Conservation (phyloP, 768 basidiomycete species). For the Amanita rubescens region DNA sequence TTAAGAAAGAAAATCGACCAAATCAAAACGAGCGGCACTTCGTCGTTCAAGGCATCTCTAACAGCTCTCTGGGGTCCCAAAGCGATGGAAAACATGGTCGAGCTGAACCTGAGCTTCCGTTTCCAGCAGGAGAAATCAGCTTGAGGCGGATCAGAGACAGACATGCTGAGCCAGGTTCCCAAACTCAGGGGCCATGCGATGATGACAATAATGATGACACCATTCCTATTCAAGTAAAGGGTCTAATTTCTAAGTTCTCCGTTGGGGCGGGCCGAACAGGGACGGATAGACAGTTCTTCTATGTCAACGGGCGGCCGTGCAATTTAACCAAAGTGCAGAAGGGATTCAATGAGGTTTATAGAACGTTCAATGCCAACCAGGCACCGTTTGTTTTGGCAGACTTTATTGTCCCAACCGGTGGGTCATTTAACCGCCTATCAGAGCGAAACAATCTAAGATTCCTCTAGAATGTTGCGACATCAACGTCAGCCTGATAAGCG, state of each 20-base stretch:
- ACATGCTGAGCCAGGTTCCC: background rate
- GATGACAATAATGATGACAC: constrained; percentile 15
- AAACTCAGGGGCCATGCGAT: background rate
- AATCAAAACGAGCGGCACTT: constrained; percentile 64
- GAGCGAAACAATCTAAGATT: background rate
- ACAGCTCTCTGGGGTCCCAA: constrained; percentile 82
- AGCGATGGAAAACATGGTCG: constrained; percentile 64
- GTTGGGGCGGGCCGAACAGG: constrained; percentile 69
- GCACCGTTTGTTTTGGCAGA: constrained; percentile 80
- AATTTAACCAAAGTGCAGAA: constrained; percentile 76
- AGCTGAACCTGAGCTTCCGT: constrained; percentile 62
- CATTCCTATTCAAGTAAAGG: constrained; percentile 52
- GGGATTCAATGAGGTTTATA: constrained; percentile 89
- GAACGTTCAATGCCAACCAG: constrained; percentile 66
- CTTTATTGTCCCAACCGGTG: constrained; percentile 75
- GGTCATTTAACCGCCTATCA: constrained; percentile 15
- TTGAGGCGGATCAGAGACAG: constrained; percentile 30
- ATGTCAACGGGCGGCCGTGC: constrained; percentile 87
- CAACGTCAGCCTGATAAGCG: constrained; percentile 97
- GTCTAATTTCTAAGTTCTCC: constrained; percentile 79
- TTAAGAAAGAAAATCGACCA: constrained; percentile 57
- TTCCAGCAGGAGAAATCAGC: constrained; percentile 58
- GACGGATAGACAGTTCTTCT: constrained; percentile 88
- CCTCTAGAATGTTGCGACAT: constrained; percentile 72
- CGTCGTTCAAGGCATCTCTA: constrained; percentile 55